Evolutionary conservation across 805 yeast species (phyloP).

Genomic region (Cyberlindnera japonica): DNA sequence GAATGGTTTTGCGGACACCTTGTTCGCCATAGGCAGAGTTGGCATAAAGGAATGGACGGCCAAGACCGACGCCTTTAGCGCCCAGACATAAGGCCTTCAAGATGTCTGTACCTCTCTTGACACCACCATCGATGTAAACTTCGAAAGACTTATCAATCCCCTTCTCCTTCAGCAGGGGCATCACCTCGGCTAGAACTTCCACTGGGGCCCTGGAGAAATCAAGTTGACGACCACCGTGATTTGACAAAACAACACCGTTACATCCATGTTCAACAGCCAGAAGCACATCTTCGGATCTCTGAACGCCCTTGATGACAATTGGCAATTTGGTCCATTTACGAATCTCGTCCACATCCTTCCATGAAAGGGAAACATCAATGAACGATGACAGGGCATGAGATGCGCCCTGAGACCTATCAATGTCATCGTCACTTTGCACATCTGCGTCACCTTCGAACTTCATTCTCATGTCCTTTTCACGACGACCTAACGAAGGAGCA

Average conservation of each 20-base stretch:
- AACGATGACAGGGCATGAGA: conserved; percentile 84
- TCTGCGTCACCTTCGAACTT: conserved; percentile 50
- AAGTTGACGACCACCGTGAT: conserved; percentile 88
- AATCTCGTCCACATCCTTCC: conserved; percentile 63
- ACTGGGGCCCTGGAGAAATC: conserved; percentile 80
- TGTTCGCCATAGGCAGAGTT: conserved; percentile 60
- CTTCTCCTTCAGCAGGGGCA: conserved; percentile 45
- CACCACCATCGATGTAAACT: conserved; percentile 65
- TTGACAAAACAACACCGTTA: conserved; percentile 77
- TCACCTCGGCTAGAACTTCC: conserved; percentile 68
- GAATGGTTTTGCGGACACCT: conserved; percentile 59
- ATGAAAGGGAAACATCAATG: conserved; percentile 64
- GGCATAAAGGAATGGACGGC: conserved; percentile 64
- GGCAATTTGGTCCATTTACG: conserved; percentile 58
- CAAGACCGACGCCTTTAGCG: conserved; percentile 68
- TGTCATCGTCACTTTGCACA: conserved; percentile 46
- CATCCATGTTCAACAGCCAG: conserved; percentile 68
- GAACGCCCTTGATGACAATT: conserved; percentile 78
- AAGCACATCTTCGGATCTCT: conserved; percentile 73
- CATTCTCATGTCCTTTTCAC: conserved; percentile 81
- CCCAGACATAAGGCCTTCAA: conserved; percentile 66
- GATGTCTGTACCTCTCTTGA: conserved; percentile 64
- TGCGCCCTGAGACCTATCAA: conserved; percentile 77
- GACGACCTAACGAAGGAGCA: conserved; percentile 87
- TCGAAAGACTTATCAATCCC: conserved; percentile 50